Evolutionary conservation across 129 eudicot genomes (phyloP), one percentile per base, ranked within the genome.

Genomic region (Silybum marianum): DNA sequence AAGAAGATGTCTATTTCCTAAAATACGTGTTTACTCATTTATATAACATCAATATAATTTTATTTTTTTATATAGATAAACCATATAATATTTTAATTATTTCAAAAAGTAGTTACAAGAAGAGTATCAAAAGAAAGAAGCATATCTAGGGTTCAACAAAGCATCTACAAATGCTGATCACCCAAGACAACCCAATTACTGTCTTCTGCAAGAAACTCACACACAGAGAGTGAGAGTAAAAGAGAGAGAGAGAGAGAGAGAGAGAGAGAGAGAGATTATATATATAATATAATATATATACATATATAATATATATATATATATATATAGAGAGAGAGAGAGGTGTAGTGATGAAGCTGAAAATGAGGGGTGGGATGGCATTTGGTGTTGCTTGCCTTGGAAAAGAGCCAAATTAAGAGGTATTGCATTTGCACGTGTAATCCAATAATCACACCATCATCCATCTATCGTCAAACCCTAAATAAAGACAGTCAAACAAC

Each of bases 401-500:
- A 81, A 90, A 88, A 83, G 92, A 84, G 88, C 89, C 80, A 86
- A 76, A 67, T 82, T 76, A 77, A 82, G 82, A 84, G 72, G 74
- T 78, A 67, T 22, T 60, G 85, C 74, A 80, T 67, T 69, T 78
- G 87, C 96, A 91, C 91, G 91, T 91, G 93, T 87, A 75, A 63
- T 39, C 87, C 80, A 85, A 77, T 62, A 85, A 77, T 62, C 66
- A 69, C 36, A 80, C 71, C 72, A 79, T 69, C 54, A 70, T 36
- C 68, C 69, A 9, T 16, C 46, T 6, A 32, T 69, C 36, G 36
- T 32, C 68, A 84, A 89, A 78, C 86, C 88, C 89, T 71, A 65
- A 78, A 70, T 73, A 85, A 76, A 60, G 46, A 28, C 87, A 73
- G 87, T 79, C 87, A 84, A 84, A 78, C 58, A 34, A 21, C 78